phyloP scores from a whole-genome alignment of 345 rosid genomes.

The Arabidopsis arenosa region DNA sequence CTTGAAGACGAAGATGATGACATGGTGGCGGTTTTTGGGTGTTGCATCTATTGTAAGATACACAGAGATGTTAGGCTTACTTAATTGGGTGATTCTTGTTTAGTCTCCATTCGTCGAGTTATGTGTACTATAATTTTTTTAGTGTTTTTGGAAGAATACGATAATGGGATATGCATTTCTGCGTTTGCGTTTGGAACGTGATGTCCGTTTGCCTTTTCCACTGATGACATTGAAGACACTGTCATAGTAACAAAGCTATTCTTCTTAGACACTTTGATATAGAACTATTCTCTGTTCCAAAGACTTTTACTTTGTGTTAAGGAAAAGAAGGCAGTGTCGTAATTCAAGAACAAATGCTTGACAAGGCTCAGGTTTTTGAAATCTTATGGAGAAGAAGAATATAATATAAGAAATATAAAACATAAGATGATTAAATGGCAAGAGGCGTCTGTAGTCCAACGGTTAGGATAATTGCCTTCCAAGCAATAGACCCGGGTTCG shows the following conservation, averaged over 20 bases:
- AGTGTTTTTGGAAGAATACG: neutral
- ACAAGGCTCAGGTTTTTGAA: neutral
- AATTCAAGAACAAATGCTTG: neutral
- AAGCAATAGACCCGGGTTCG: slow-evolving; percentile 91
- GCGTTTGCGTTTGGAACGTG: neutral
- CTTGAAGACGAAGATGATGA: slow-evolving; percentile 2
- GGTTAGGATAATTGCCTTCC: slow-evolving; percentile 94
- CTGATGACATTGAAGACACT: neutral
- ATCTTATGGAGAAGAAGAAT: too few relatives aligned
- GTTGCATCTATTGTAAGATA: slow-evolving; percentile 11
- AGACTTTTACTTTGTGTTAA: neutral
- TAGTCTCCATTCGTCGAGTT: slow-evolving; percentile 13
- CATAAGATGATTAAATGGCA: neutral
- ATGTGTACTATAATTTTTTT: neutral
- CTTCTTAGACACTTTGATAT: neutral
- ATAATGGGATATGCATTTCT: slow-evolving; percentile 1
- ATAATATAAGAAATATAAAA: too few relatives aligned
- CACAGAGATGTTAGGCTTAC: slow-evolving; percentile 15
- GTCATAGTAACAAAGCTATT: neutral
- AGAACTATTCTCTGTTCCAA: neutral
- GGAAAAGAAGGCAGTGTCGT: neutral
- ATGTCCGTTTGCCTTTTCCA: slow-evolving; percentile 18
- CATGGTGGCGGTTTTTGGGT: neutral
- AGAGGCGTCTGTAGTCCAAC: slow-evolving; percentile 79
- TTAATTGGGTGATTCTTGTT: slow-evolving; percentile 2